A percentile compares a stretch with the other conserved stretches of the same genome.
Evolutionary conservation across 2,329 filamentous ascomycete species (phyloP).

Genomic region (Fusarium ramigenum): DNA sequence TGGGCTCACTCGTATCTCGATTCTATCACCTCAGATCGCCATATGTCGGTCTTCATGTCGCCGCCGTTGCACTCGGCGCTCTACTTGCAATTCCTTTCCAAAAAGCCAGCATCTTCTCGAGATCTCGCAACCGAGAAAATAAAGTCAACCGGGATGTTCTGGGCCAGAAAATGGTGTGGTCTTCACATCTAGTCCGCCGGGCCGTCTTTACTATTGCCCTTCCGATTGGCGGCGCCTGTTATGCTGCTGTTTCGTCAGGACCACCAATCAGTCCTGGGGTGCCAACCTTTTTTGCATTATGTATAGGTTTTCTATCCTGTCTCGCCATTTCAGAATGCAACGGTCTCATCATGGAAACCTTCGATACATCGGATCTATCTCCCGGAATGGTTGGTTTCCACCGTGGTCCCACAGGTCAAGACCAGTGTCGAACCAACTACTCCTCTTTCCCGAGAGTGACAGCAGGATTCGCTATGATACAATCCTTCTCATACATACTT

Average conservation of each 20-base stretch:
- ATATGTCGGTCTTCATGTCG: constrained; percentile 72
- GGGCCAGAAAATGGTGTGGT: constrained; percentile 71
- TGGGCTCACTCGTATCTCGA: constrained; percentile 76
- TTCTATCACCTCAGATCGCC: constrained; percentile 72
- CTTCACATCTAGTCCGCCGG: constrained; percentile 76
- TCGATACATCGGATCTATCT: constrained; percentile 82
- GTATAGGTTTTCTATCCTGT: constrained; percentile 76
- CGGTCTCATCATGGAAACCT: constrained; percentile 82
- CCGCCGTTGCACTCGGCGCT: constrained; percentile 73
- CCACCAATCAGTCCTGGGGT: constrained; percentile 67
- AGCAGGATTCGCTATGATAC: constrained; percentile 76
- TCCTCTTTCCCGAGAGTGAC: constrained; percentile 79
- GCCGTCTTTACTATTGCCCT: constrained; percentile 73
- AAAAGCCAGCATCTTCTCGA: constrained; percentile 74
- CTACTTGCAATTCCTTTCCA: constrained; percentile 77
- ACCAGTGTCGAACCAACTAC: constrained; percentile 70
- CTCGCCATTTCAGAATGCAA: constrained; percentile 80
- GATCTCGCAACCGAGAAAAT: constrained; percentile 66
- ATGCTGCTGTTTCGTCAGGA: constrained; percentile 73
- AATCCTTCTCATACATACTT: constrained; percentile 74
- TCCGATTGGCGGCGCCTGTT: constrained; percentile 72
- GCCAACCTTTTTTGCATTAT: constrained; percentile 71
- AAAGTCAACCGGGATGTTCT: constrained; percentile 75
- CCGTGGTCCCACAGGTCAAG: constrained; percentile 51
- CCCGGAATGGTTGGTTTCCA: constrained; percentile 72